Evolutionary conservation across 108 stramenopile genomes (phyloP).

Genomic region (Mediolabrus comicus): DNA sequence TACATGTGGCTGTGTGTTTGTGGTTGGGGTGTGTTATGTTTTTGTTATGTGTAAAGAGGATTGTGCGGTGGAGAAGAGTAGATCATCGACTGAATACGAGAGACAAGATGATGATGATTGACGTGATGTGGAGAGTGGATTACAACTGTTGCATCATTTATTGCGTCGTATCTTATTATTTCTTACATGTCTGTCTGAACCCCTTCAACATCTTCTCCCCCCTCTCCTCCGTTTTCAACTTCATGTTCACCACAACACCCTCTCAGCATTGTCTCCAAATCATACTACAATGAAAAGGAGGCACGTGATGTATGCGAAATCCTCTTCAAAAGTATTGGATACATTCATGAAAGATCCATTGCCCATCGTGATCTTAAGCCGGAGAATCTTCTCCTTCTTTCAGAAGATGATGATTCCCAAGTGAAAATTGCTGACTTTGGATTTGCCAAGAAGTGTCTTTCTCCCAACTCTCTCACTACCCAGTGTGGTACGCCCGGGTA

Average conservation of each 20-base stretch:
- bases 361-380: conserved; percentile 76
- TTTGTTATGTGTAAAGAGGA: no score
- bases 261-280: conserved; percentile 61
- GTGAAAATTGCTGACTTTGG: conserved; percentile 99
- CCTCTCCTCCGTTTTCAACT: no score
- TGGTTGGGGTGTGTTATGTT: no score
- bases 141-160: no score
- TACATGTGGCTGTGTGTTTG: no score
- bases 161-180: no score
- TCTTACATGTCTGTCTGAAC: no score
- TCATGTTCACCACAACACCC: not conserved
- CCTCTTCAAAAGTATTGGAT: conserved; percentile 60
- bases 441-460: conserved; percentile 86
- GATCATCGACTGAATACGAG: no score
- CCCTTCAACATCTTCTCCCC: no score
- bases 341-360: conserved; percentile 63
- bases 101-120: no score
- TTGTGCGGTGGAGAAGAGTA: no score
- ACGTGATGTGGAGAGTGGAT: no score
- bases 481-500: conserved; percentile 96
- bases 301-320: conserved; percentile 49
- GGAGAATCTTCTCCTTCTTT: conserved; percentile 70
- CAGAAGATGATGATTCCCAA: conserved; percentile 73
- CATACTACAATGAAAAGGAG: conserved; percentile 59
- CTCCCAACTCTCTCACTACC: conserved; percentile 78